phyloP scores from a whole-genome alignment of 1,139 yeast species.

The Yamadazyma mexicana region DNA sequence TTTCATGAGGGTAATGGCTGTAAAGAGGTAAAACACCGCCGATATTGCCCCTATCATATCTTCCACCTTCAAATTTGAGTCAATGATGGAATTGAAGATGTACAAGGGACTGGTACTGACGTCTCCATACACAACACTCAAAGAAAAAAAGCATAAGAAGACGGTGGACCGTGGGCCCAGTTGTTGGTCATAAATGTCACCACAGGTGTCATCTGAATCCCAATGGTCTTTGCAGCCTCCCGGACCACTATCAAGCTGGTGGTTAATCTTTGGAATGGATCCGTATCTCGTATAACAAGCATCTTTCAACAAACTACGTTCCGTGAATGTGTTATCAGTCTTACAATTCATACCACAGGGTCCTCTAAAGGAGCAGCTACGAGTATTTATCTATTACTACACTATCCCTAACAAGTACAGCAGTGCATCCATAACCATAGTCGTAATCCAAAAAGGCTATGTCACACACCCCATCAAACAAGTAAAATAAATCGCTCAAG shows the following conservation, averaged over 20 bases:
- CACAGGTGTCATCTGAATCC: not conserved
- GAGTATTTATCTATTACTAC: not conserved
- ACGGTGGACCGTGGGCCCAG: too few relatives aligned
- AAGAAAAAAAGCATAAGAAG: constrained; percentile 21
- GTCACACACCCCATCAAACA: not conserved
- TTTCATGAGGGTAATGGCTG: constrained; percentile 52
- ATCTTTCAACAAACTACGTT: not conserved
- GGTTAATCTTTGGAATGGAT: not conserved
- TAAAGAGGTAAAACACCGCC: constrained; percentile 54
- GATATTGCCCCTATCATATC: constrained; percentile 55
- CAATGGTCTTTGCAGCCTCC: not conserved
- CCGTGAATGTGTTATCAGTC: not conserved
- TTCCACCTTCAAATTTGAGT: constrained; percentile 29
- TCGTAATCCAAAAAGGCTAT: not conserved
- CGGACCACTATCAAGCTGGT: not conserved
- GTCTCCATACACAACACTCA: constrained; percentile 65
- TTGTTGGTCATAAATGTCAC: not conserved
- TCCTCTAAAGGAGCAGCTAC: too few relatives aligned
- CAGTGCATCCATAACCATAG: too few relatives aligned
- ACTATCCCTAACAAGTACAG: too few relatives aligned
- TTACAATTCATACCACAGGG: not conserved
- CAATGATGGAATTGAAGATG: constrained; percentile 46
- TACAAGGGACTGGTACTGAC: constrained; percentile 63
- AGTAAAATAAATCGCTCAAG: too few relatives aligned
- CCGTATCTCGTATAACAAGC: constrained; percentile 1